Conservation (phyloP, 2,329 filamentous ascomycete species). For the Alternaria arbusti region DNA sequence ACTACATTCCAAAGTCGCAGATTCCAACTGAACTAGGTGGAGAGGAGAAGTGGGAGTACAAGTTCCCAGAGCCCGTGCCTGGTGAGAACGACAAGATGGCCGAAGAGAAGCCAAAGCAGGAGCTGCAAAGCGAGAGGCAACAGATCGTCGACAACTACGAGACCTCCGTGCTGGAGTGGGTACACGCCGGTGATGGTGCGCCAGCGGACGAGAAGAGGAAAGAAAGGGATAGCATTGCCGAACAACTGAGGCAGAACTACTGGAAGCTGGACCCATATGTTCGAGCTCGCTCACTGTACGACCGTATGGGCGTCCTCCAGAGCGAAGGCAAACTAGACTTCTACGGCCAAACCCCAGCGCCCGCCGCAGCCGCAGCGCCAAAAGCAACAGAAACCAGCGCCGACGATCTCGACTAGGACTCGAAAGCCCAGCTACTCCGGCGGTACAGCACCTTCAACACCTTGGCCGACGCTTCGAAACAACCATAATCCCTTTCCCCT, state of each 20-base stretch:
- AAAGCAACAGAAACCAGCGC: conserved; percentile 32
- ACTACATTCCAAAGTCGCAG: conserved; percentile 73
- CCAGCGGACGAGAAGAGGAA: conserved; percentile 56
- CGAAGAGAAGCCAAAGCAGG: conserved; percentile 65
- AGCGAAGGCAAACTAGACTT: conserved; percentile 73
- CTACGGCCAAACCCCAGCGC: conserved; percentile 59
- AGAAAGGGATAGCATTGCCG: conserved; percentile 67
- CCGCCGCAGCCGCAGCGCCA: conserved; percentile 3
- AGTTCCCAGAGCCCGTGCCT: conserved; percentile 75
- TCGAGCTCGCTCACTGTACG: conserved; percentile 81
- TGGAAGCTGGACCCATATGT: conserved; percentile 91
- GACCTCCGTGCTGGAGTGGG: conserved; percentile 76
- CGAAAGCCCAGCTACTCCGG: neutral
- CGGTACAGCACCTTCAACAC: neutral
- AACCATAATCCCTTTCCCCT: neutral
- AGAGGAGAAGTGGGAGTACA: conserved; percentile 82
- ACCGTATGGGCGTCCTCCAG: conserved; percentile 76
- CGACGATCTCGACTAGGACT: conserved; percentile 45
- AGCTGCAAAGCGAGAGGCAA: conserved; percentile 68
- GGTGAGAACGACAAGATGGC: conserved; percentile 82
- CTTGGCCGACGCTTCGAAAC: neutral
- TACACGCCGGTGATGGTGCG: conserved; percentile 56
- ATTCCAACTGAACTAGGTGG: conserved; percentile 87
- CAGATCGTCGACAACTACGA: conserved; percentile 76
- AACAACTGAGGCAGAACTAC: conserved; percentile 74